Evolutionary conservation across 176 grass and related monocot genomes (phyloP).

Genomic region (Otatea glauca): DNA sequence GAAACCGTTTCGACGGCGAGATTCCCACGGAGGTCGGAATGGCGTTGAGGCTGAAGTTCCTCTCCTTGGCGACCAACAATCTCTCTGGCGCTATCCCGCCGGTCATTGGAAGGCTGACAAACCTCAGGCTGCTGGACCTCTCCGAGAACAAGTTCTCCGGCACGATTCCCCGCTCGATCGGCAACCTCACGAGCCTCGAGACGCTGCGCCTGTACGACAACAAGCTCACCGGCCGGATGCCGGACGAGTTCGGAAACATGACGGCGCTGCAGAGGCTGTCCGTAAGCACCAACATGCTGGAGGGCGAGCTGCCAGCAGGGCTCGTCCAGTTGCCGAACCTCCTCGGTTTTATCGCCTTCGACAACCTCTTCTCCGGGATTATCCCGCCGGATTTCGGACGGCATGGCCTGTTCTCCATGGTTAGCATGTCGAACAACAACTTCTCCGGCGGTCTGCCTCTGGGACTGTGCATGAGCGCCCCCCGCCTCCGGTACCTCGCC

Average conservation of each 20-base stretch:
- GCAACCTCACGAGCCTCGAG: slow-evolving; percentile 57
- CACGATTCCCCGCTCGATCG: slow-evolving; percentile 47
- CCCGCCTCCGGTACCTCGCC: slow-evolving; percentile 38
- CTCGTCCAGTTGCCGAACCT: slow-evolving; percentile 56
- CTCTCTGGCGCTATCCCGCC: slow-evolving; percentile 61
- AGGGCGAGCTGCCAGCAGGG: slow-evolving; percentile 58
- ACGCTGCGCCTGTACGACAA: slow-evolving; percentile 59
- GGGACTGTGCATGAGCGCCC: slow-evolving; percentile 50
- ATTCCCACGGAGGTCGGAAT: slow-evolving; percentile 52
- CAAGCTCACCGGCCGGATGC: slow-evolving; percentile 61
- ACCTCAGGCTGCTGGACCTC: slow-evolving; percentile 56
- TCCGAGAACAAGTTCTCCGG: slow-evolving; percentile 55
- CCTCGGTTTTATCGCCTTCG: slow-evolving; percentile 37
- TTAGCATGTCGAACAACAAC: slow-evolving; percentile 57
- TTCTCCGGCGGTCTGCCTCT: slow-evolving; percentile 66
- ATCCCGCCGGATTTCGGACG: slow-evolving; percentile 49
- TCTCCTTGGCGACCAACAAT: slow-evolving; percentile 56
- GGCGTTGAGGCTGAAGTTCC: slow-evolving; percentile 49
- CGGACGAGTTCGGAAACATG: slow-evolving; percentile 68
- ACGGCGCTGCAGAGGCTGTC: slow-evolving; percentile 46
- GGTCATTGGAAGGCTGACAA: slow-evolving; percentile 55
- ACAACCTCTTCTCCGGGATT: slow-evolving; percentile 53
- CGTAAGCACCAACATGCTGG: slow-evolving; percentile 62
- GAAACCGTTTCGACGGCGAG: slow-evolving; percentile 53
- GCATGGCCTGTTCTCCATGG: neutral